These are phyloP conservation scores for Apiospora kogelbergensis DNA, from an alignment of 2,329 filamentous ascomycete genomes.

Conservation along the genomic window DNA sequence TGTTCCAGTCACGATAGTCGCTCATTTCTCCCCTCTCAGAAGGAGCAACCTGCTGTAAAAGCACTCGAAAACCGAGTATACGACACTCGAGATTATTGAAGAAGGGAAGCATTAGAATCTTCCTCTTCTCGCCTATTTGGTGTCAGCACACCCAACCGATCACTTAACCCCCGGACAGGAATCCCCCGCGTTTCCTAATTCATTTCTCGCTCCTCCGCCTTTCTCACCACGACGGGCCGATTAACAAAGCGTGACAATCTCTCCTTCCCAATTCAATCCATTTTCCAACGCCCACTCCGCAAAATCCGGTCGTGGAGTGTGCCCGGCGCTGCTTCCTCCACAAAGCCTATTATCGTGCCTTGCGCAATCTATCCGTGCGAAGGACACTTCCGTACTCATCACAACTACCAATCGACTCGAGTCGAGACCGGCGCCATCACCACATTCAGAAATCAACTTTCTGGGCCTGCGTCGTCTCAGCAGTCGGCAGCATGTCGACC, in stretches of 20 bases:
- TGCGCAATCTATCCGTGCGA: slow-evolving; percentile 3
- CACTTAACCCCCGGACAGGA: slow-evolving; percentile 11
- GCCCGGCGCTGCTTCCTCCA: slow-evolving; percentile 13
- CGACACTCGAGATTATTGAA: background rate
- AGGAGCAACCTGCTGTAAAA: background rate
- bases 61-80: background rate
- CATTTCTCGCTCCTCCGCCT: slow-evolving; percentile 30
- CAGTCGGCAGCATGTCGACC: slow-evolving; percentile 30
- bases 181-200: slow-evolving; percentile 30
- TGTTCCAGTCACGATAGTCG: slow-evolving; percentile 7
- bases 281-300: slow-evolving; percentile 18
- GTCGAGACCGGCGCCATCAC: background rate
- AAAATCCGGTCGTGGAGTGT: slow-evolving; percentile 17
- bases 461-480: background rate
- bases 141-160: background rate
- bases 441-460: background rate
- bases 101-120: background rate
- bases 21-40: background rate
- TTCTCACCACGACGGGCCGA: slow-evolving; percentile 34
- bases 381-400: background rate
- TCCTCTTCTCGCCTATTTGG: background rate
- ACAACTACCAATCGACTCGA: background rate
- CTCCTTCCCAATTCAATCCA: slow-evolving; percentile 20
- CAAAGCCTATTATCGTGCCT: slow-evolving; percentile 6
- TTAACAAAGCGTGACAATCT: slow-evolving; percentile 25